Conservation (phyloP, 2,329 filamentous ascomycete species). For the Trichophaea hybrida region DNA sequence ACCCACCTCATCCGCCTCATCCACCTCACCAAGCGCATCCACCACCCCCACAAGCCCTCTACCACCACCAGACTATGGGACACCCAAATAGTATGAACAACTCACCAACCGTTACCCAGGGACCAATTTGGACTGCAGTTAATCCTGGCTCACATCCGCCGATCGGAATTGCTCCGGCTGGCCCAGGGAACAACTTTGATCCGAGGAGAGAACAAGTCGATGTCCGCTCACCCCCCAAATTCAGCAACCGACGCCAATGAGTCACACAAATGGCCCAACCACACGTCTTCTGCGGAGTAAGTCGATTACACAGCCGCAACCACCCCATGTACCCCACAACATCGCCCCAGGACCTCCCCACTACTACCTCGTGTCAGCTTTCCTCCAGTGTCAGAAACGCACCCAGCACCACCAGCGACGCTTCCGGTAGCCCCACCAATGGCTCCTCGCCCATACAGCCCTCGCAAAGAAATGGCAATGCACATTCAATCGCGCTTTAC, state of each 20-base stretch:
- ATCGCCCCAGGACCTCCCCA: background rate
- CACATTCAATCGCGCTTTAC: background rate
- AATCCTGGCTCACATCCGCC: slow-evolving; percentile 4
- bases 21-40: slow-evolving; percentile 2
- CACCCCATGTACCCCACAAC: background rate
- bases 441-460: background rate
- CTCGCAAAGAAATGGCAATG: background rate
- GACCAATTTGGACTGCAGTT: slow-evolving; percentile 21
- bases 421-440: background rate
- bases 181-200: background rate
- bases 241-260: background rate
- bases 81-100: slow-evolving; percentile 4
- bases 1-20: background rate
- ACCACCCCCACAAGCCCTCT: slow-evolving; percentile 16
- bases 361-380: background rate
- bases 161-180: background rate
- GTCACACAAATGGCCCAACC: background rate
- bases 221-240: background rate
- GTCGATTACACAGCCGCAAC: background rate
- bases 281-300: background rate
- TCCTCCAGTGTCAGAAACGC: background rate
- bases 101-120: slow-evolving; percentile 3
- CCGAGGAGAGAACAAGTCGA: background rate
- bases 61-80: slow-evolving; percentile 9
- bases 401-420: background rate